Conservation (phyloP, 2,329 filamentous ascomycete species). For the Pseudohalonectria lignicola region DNA sequence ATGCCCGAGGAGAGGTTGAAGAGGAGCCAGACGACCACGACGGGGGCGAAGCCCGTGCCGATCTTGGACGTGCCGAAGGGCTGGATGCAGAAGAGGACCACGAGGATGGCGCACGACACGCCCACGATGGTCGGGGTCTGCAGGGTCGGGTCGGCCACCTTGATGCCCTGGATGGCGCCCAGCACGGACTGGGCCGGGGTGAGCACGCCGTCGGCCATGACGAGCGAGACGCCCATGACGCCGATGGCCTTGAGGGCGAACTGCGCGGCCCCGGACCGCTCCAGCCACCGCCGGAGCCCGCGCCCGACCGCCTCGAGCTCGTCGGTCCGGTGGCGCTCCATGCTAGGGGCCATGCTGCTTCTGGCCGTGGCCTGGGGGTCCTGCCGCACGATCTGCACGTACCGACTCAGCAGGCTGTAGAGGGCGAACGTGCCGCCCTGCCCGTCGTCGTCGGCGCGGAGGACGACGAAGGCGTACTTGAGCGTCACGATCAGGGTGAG, state of each 20-base stretch:
- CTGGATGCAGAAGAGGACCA: conserved; percentile 53
- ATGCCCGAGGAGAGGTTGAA: conserved; percentile 54
- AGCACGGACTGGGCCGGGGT: conserved; percentile 62
- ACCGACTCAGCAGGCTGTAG: conserved; percentile 53
- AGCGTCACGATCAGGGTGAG: conserved; percentile 58
- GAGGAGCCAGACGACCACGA: conserved; percentile 56
- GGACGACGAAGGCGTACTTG: conserved; percentile 57
- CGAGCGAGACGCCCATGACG: conserved; percentile 56
- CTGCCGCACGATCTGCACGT: conserved; percentile 46
- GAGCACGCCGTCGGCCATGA: conserved; percentile 44
- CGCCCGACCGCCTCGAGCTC: conserved; percentile 42
- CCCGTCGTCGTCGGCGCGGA: conserved; percentile 58
- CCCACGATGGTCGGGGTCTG: conserved; percentile 48
- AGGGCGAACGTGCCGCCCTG: conserved; percentile 61
- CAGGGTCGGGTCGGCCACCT: conserved; percentile 46
- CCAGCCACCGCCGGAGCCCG: conserved; percentile 43
- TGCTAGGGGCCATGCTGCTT: conserved; percentile 43
- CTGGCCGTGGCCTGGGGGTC: conserved; percentile 46
- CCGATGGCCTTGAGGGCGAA: conserved; percentile 48
- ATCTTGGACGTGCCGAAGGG: conserved; percentile 53
- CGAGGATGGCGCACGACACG: conserved; percentile 51
- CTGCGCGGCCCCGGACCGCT: conserved; percentile 40
- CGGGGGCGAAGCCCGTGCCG: conserved; percentile 50
- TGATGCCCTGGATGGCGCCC: conserved; percentile 54
- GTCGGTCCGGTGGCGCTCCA: conserved; percentile 46